These are phyloP conservation scores for Neospermospora avenae DNA, from an alignment of 2,329 filamentous ascomycete genomes.

Conservation along the genomic window DNA sequence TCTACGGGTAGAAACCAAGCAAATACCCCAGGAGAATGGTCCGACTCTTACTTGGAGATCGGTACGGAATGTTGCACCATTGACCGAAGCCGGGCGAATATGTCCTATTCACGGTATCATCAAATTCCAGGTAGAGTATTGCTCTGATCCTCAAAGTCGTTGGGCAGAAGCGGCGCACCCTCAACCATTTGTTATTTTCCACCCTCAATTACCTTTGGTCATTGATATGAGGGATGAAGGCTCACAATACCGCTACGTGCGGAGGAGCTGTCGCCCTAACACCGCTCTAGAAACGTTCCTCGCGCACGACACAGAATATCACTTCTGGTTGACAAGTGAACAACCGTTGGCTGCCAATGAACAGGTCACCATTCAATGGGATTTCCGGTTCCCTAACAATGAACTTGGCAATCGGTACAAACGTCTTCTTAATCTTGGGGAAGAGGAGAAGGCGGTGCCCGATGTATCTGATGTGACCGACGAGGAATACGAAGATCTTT, in stretches of 20 bases:
- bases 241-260: constrained; percentile 81
- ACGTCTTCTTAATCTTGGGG: constrained; percentile 58
- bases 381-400: constrained; percentile 58
- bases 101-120: constrained; percentile 76
- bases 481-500: constrained; percentile 57
- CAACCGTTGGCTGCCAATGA: constrained; percentile 65
- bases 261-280: constrained; percentile 88
- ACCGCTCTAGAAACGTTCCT: constrained; percentile 80
- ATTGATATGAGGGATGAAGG: constrained; percentile 90
- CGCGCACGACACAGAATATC: constrained; percentile 73
- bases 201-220: constrained; percentile 82
- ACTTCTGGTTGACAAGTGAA: constrained; percentile 89
- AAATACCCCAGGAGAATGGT: constrained; percentile 27
- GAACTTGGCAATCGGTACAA: constrained; percentile 52
- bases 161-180: constrained; percentile 65
- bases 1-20: constrained; percentile 30
- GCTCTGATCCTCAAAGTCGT: constrained; percentile 59
- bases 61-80: constrained; percentile 46
- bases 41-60: constrained; percentile 67
- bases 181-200: constrained; percentile 80
- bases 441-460: constrained; percentile 47
- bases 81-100: constrained; percentile 40
- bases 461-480: constrained; percentile 42
- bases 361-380: constrained; percentile 65
- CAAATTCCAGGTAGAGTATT: constrained; percentile 71